Evolutionary conservation across 2,329 filamentous ascomycete species (phyloP).

Genomic region (Elsinoe australis): DNA sequence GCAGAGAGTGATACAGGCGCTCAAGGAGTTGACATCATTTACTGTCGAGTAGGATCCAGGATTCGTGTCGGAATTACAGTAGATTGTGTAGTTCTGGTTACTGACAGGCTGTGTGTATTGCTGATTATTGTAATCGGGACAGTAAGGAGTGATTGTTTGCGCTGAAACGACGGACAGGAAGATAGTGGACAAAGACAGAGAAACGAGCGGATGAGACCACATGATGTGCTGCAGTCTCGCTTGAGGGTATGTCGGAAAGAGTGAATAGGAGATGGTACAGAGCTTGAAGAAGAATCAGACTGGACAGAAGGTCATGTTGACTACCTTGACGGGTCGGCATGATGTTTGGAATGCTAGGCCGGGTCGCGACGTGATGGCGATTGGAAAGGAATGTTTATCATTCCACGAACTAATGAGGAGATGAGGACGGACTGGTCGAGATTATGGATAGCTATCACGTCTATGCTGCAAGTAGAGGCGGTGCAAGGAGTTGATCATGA

Average conservation of each 20-base stretch:
- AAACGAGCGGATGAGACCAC: conserved; percentile 16
- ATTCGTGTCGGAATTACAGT: conserved; percentile 18
- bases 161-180: conserved; percentile 13
- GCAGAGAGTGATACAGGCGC: conserved; percentile 16
- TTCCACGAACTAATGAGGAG: conserved; percentile 1
- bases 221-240: conserved; percentile 13
- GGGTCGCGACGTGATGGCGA: conserved; percentile 9
- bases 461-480: too few species aligned
- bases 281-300: conserved; percentile 11
- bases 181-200: conserved; percentile 6
- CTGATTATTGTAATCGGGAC: conserved; percentile 7
- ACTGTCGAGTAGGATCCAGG: conserved; percentile 12
- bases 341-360: conserved; percentile 8
- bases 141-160: conserved; percentile 10
- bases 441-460: too few species aligned
- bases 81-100: conserved; percentile 16
- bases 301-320: conserved; percentile 15
- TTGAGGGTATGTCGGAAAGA: not conserved
- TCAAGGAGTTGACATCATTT: conserved; percentile 8
- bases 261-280: not conserved
- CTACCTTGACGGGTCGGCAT: not conserved
- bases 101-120: conserved; percentile 18
- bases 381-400: conserved; percentile 11
- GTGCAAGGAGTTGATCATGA: not conserved
- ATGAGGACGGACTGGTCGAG: not conserved